Evolutionary conservation across 2,329 filamentous ascomycete species (phyloP).

Genomic region (Pseudovirgaria hyperparasitica): DNA sequence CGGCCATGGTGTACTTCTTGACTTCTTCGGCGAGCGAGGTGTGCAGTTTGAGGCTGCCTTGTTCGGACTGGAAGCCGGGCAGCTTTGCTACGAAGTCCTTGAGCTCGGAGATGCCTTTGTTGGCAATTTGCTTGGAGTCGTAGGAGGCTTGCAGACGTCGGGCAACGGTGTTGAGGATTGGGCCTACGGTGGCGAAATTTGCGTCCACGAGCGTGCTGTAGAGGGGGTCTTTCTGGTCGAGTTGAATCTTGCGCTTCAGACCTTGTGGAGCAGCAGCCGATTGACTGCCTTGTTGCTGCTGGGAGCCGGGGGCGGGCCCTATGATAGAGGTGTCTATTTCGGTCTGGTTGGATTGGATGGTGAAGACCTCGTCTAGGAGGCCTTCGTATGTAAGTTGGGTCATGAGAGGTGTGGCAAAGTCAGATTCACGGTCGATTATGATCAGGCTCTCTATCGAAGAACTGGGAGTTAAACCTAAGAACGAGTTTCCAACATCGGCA

Average conservation of each 20-base stretch:
- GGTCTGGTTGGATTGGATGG: constrained; percentile 82
- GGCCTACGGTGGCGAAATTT: constrained; percentile 91
- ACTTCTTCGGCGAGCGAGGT: constrained; percentile 90
- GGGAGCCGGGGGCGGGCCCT: constrained; percentile 52
- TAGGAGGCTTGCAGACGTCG: constrained; percentile 77
- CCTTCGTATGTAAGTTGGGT: constrained; percentile 97
- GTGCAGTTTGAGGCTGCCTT: constrained; percentile 83
- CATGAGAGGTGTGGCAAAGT: constrained; percentile 81
- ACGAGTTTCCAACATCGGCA: constrained; percentile 38
- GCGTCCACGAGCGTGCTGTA: constrained; percentile 80
- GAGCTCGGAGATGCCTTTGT: constrained; percentile 80
- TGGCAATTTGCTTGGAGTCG: constrained; percentile 65
- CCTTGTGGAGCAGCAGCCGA: constrained; percentile 32
- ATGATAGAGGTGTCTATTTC: constrained; percentile 87
- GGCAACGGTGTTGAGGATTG: constrained; percentile 78
- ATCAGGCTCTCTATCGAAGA: constrained; percentile 81
- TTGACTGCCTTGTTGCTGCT: constrained; percentile 40
- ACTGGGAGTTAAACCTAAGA: constrained; percentile 66
- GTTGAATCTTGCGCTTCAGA: constrained; percentile 74
- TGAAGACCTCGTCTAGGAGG: constrained; percentile 84
- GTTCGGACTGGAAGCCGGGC: constrained; percentile 83
- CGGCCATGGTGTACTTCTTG: constrained; percentile 80
- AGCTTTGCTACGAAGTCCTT: constrained; percentile 92
- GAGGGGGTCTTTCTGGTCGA: constrained; percentile 81
- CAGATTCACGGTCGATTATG: constrained; percentile 88